Percentiles rank a stretch among this genome's conserved stretches.
Evolutionary conservation across 495 filamentous ascomycete genomes (phyloP).

Genomic region (Podospora comata): DNA sequence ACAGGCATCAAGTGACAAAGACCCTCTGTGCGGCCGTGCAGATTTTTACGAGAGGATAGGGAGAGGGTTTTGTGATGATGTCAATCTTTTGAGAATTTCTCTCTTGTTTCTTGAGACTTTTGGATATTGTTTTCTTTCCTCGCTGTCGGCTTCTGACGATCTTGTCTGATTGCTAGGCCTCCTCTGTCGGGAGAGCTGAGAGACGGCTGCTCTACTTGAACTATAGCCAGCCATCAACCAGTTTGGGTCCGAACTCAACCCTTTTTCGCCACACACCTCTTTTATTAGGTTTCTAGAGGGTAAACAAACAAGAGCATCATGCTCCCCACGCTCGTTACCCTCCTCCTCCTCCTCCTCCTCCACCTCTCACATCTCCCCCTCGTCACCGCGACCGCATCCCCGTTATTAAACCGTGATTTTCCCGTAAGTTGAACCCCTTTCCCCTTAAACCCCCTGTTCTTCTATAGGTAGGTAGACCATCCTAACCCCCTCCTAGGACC

Average conservation of each 20-base stretch:
- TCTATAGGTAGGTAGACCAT: too few relatives aligned
- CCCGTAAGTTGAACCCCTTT: conserved; percentile 10
- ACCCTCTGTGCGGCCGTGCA: background rate
- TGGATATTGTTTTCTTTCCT: background rate
- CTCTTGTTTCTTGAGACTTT: background rate
- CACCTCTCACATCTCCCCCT: background rate
- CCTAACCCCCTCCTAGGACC: conserved; percentile 20
- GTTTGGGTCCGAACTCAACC: background rate
- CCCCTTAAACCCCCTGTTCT: too few relatives aligned
- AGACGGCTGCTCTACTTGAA: background rate
- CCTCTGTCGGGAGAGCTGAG: background rate
- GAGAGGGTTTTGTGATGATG: background rate
- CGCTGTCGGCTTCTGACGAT: background rate
- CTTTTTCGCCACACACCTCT: background rate
- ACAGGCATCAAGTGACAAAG: background rate
- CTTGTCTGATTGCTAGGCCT: background rate
- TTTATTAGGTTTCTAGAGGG: background rate
- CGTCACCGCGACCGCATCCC: conserved; percentile 5
- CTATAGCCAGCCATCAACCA: background rate
- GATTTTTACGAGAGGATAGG: background rate
- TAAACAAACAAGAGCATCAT: background rate
- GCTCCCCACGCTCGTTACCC: background rate
- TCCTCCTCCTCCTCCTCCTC: conserved; percentile 3
- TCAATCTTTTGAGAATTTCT: background rate
- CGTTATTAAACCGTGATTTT: conserved; percentile 29